Evolutionary conservation across 345 rosid genomes (phyloP).

Genomic region (Cardamine occulta): DNA sequence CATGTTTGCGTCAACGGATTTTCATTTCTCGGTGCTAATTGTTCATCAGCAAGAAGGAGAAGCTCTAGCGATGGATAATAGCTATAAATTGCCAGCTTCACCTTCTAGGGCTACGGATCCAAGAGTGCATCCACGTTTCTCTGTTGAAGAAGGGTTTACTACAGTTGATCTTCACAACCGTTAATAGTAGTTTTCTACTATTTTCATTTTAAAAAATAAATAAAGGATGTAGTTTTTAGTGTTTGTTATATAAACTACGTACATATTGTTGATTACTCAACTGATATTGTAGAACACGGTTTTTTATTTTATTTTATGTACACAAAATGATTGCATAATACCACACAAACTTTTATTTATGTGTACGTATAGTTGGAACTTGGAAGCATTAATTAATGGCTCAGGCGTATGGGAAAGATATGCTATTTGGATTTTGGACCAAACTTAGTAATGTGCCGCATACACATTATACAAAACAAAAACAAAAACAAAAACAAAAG

Average conservation of each 20-base stretch:
- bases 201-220: neutral
- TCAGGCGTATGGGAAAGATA: conserved; percentile 32
- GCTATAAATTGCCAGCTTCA: conserved; percentile 22
- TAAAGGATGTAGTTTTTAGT: conserved; percentile 27
- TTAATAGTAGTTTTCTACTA: conserved; percentile 1
- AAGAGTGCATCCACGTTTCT: conserved; percentile 32
- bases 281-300: neutral
- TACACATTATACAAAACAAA: neutral
- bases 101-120: conserved; percentile 13
- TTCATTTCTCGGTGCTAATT: conserved; percentile 46
- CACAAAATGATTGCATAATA: no score
- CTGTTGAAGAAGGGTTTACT: conserved; percentile 41
- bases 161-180: conserved; percentile 30
- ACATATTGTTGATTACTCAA: neutral
- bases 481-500: neutral
- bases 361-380: conserved; percentile 6
- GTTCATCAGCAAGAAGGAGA: conserved; percentile 46
- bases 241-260: conserved; percentile 10
- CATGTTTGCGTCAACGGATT: conserved; percentile 45
- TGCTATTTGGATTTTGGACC: conserved; percentile 39
- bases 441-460: conserved; percentile 33
- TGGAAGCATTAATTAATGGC: conserved; percentile 34
- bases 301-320: neutral
- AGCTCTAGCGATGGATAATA: conserved; percentile 24
- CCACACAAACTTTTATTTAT: no score